Evolutionary conservation across 345 rosid species (phyloP).

Genomic region (Lepidium sativum): DNA sequence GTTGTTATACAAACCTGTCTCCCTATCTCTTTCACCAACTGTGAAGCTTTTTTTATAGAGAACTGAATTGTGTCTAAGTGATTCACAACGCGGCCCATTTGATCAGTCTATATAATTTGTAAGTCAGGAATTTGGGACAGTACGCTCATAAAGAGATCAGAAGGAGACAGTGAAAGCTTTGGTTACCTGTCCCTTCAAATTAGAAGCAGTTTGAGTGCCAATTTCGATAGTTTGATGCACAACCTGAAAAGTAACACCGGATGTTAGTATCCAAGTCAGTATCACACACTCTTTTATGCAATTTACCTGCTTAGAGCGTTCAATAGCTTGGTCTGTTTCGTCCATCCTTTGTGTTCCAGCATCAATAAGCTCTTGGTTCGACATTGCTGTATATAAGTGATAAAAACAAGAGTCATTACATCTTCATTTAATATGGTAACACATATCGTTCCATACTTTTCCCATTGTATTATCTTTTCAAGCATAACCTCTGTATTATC

Average conservation of each 20-base stretch:
- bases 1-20: conserved; percentile 55
- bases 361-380: conserved; percentile 77
- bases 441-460: neutral
- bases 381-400: conserved; percentile 45
- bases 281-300: neutral
- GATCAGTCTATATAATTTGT: conserved; percentile 61
- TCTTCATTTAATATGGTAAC: neutral
- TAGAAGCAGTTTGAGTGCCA: conserved; percentile 83
- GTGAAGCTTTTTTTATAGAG: conserved; percentile 93
- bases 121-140: neutral
- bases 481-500: neutral
- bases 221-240: conserved; percentile 88
- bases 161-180: neutral
- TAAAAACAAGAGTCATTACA: neutral
- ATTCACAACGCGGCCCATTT: conserved; percentile 94
- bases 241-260: conserved; percentile 36
- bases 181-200: conserved; percentile 80
- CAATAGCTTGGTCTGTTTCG: conserved; percentile 90
- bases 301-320: conserved; percentile 74
- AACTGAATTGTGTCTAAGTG: conserved; percentile 92
- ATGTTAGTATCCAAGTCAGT: neutral
- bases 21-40: conserved; percentile 94
- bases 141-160: neutral
- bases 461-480: neutral
- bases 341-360: conserved; percentile 79